These are phyloP conservation scores for Colletotrichum limetticola DNA, from an alignment of 2,329 filamentous ascomycete species.

Conservation along the genomic window DNA sequence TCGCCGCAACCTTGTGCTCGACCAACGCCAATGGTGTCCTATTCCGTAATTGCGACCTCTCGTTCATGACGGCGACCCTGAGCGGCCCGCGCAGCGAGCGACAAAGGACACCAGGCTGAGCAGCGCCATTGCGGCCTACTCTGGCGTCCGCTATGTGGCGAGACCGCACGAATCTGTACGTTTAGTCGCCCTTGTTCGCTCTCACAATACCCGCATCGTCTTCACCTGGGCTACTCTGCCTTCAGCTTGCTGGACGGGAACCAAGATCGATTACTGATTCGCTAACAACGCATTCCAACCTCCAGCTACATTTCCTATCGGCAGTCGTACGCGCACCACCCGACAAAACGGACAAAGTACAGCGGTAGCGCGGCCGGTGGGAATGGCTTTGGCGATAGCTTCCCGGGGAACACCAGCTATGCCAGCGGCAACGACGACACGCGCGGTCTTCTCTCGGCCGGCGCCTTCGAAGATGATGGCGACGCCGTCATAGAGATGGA, in stretches of 20 bases:
- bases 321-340: slow-evolving; percentile 97
- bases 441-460: slow-evolving; percentile 85
- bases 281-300: slow-evolving; percentile 40
- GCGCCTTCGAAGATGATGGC: slow-evolving; percentile 84
- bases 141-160: slow-evolving; percentile 88
- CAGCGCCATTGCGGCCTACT: slow-evolving; percentile 30
- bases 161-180: slow-evolving; percentile 97
- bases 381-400: slow-evolving; percentile 70
- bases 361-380: slow-evolving; percentile 57
- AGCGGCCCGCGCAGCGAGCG: slow-evolving; percentile 32
- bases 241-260: background rate
- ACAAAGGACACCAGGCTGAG: slow-evolving; percentile 33
- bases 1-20: background rate
- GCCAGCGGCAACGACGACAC: slow-evolving; percentile 60
- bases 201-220: slow-evolving; percentile 30
- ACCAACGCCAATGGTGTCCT: slow-evolving; percentile 25
- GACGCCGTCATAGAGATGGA: slow-evolving; percentile 99
- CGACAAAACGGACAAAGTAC: slow-evolving; percentile 84
- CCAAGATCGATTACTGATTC: slow-evolving; percentile 16
- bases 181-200: slow-evolving; percentile 38
- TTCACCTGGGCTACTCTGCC: background rate
- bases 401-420: slow-evolving; percentile 57
- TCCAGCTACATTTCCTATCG: slow-evolving; percentile 96
- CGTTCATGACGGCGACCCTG: slow-evolving; percentile 33
- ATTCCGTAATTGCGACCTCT: background rate